phyloP scores from a whole-genome alignment of 2,329 filamentous ascomycete genomes.

The Trichoderma breve region DNA sequence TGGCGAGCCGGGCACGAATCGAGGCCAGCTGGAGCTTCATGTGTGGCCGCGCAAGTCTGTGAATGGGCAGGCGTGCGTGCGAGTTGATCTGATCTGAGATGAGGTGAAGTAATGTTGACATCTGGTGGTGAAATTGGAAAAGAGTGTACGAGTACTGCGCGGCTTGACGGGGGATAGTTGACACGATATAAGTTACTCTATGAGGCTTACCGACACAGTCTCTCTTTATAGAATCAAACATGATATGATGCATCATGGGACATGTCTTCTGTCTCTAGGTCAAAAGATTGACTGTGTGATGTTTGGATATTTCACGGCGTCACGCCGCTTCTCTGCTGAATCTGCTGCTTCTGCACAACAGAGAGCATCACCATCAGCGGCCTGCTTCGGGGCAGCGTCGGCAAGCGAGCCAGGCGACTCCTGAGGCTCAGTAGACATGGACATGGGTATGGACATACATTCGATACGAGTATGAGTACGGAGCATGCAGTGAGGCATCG shows the following conservation, averaged over 20 bases:
- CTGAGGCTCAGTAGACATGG: background rate
- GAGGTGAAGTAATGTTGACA: background rate
- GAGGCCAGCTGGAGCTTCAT: background rate
- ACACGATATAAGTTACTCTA: background rate
- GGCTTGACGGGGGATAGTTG: background rate
- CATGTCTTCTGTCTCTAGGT: background rate
- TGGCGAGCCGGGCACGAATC: conserved; percentile 1
- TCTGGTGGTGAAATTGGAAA: background rate
- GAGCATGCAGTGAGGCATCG: background rate
- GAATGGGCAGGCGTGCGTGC: background rate
- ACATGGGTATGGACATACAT: background rate
- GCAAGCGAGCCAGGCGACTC: background rate
- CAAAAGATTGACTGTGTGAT: background rate
- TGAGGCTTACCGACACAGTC: background rate
- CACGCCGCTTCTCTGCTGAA: background rate
- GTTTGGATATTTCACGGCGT: background rate
- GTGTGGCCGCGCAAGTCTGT: background rate
- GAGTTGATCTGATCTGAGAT: background rate
- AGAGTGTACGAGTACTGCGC: background rate
- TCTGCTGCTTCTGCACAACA: background rate
- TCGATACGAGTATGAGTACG: background rate
- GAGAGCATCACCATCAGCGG: background rate
- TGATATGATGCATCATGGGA: background rate
- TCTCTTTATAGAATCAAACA: background rate
- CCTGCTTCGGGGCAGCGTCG: background rate